Conservation (phyloP, 177 flowering plant genomes). For the Vitis hybrid region DNA sequence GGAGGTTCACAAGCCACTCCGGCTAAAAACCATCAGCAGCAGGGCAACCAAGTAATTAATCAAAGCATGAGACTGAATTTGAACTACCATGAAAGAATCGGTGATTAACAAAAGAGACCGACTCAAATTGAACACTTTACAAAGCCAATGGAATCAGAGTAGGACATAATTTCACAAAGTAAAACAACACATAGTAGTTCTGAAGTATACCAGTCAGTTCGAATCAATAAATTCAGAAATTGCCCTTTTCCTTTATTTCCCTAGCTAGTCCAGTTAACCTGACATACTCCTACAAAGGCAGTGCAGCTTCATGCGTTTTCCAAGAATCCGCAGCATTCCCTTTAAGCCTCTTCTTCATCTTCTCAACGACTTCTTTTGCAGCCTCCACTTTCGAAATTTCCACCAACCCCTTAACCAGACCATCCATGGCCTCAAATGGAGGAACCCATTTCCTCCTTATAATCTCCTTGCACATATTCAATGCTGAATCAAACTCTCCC, state of each 20-base stretch:
- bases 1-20: too few species aligned
- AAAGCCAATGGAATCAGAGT: too few species aligned
- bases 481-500: slow-evolving; percentile 36
- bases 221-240: background rate
- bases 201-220: background rate
- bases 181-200: too few species aligned
- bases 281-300: slow-evolving; percentile 22
- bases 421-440: slow-evolving; percentile 33
- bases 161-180: too few species aligned
- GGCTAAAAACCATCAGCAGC: too few species aligned
- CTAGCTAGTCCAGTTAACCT: background rate
- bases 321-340: slow-evolving; percentile 40
- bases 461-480: slow-evolving; percentile 33
- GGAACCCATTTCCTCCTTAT: slow-evolving; percentile 42
- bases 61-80: too few species aligned
- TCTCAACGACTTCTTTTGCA: slow-evolving; percentile 34
- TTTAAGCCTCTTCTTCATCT: slow-evolving; percentile 36
- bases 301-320: slow-evolving; percentile 37
- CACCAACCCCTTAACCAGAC: slow-evolving; percentile 35
- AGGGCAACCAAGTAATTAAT: too few species aligned
- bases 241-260: background rate
- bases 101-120: too few species aligned
- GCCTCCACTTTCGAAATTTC: slow-evolving; percentile 25
- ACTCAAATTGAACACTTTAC: too few species aligned
- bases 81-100: too few species aligned